Conservation (phyloP, 768 basidiomycete species). For the Boletus sp. region DNA sequence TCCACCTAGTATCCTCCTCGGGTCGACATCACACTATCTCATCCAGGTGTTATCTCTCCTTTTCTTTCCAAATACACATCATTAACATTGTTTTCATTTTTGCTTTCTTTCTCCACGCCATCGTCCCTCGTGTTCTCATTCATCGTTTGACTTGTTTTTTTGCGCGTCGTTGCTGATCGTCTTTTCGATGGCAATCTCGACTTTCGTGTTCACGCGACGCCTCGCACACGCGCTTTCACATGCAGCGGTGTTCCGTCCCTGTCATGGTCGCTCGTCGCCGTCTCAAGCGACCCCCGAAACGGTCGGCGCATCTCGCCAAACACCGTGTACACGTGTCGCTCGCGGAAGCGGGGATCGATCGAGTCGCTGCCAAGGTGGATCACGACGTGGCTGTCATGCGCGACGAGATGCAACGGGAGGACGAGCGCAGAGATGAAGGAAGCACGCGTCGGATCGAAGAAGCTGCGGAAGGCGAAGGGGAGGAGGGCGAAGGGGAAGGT, state of each 20-base stretch:
- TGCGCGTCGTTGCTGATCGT: background rate
- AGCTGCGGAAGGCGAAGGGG: conserved; percentile 25
- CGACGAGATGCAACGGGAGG: conserved; percentile 70
- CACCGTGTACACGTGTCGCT: conserved; percentile 83
- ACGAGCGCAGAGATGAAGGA: conserved; percentile 37
- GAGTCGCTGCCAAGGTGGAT: conserved; percentile 83
- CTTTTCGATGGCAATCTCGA: background rate
- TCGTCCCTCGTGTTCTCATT: background rate
- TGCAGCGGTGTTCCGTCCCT: conserved; percentile 87
- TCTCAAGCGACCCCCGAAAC: conserved; percentile 82
- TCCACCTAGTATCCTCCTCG: conserved; percentile 73
- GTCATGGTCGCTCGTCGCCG: conserved; percentile 95
- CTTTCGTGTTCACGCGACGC: background rate
- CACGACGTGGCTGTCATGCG: conserved; percentile 81
- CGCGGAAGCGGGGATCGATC: conserved; percentile 83
- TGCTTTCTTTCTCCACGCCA: background rate
- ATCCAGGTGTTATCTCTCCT: conserved; percentile 55
- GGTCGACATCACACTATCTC: conserved; percentile 93
- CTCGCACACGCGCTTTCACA: background rate
- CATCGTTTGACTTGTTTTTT: background rate
- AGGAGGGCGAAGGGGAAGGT: conserved; percentile 21
- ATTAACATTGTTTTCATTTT: background rate
- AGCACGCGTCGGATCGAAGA: conserved; percentile 19
- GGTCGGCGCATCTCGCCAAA: conserved; percentile 75
- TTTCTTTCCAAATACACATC: background rate